Evolutionary conservation across 1,284 basidiomycete genomes (phyloP).

Genomic region (Ganoderma meredithae): DNA sequence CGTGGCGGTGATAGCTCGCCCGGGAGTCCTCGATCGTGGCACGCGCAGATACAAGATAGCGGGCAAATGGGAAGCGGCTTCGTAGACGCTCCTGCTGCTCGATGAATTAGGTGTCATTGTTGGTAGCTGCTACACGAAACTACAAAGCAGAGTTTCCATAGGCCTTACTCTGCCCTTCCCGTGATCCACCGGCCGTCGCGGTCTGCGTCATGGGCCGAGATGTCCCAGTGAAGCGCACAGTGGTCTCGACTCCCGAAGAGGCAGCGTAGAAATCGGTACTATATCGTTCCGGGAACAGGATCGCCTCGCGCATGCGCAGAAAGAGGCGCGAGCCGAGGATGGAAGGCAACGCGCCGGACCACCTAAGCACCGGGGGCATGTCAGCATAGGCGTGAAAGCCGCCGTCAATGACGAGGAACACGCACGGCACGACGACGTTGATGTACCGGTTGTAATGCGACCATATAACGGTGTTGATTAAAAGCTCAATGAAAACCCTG

Average conservation of each 20-base stretch:
- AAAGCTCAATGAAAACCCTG: constrained; percentile 37
- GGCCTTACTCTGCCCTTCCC: neutral
- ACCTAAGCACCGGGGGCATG: constrained; percentile 24
- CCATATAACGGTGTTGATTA: constrained; percentile 38
- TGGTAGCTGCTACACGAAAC: too few relatives aligned
- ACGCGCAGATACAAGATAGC: too few relatives aligned
- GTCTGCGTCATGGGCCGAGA: too few relatives aligned
- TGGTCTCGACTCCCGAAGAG: neutral
- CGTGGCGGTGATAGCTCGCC: too few relatives aligned
- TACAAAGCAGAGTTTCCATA: too few relatives aligned
- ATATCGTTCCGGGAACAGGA: constrained; percentile 9
- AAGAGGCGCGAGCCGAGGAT: constrained; percentile 32
- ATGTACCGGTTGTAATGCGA: constrained; percentile 35
- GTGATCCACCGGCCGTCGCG: neutral
- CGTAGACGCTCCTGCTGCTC: too few relatives aligned
- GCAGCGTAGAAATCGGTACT: neutral
- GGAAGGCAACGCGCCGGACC: constrained; percentile 36
- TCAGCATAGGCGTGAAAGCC: too few relatives aligned
- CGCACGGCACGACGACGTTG: constrained; percentile 40
- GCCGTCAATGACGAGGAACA: neutral
- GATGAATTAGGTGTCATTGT: too few relatives aligned
- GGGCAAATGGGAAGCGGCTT: too few relatives aligned
- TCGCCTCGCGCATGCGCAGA: constrained; percentile 32
- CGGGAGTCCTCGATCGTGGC: too few relatives aligned
- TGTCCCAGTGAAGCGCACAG: neutral